Evolutionary conservation across 164 flowering plant species (phyloP), one percentile per base, ranked within the genome.

Genomic region (Nelumbo lutea): DNA sequence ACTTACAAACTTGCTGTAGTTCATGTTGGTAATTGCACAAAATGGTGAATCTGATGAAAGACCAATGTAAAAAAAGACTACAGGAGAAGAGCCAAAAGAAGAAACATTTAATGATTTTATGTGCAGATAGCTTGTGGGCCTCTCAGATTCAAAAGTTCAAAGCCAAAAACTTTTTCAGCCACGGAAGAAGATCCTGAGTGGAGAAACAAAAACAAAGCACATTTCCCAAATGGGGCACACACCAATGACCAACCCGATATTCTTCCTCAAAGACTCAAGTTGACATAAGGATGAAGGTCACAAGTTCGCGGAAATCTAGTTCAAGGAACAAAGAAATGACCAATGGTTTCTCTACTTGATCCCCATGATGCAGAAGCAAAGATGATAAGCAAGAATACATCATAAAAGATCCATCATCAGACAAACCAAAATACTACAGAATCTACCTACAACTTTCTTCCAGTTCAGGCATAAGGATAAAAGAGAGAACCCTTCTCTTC

Each of bases 41-140:
- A 27, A 27, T 27, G 27, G 27, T 27, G 27, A 27, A 56, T 73
- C 68, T 62, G 56, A 75, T 63, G 7, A 59, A 58, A 46, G 65
- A 63, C 57, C 45, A 14, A 53, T 53, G 40, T 61, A 75, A 67
- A 70, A 79, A 69, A 72, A 73, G 84, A 85, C 83, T 79, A 83
- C 78, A 81, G 83, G 70, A 61, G 65, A 65, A 59, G n/a, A 47
- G 41, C 38, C 7, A 47, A 15, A 53, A 46, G 40, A 56, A 27
- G 40, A 59, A 60, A 51, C 4, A 42, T 41, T 39, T 5, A 27
- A 42, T 46, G 5, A 7, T 7, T 10, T 51, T 10, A 7, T 9
- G 13, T 2, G 10, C 55, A 51, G 7, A 10, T 11, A 10, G 14
- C 52, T 43, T 39, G 51, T 59, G 62, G 68, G 56, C 52, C 56